phyloP scores from a whole-genome alignment of 805 yeast genomes.

The Teunomyces stri region DNA sequence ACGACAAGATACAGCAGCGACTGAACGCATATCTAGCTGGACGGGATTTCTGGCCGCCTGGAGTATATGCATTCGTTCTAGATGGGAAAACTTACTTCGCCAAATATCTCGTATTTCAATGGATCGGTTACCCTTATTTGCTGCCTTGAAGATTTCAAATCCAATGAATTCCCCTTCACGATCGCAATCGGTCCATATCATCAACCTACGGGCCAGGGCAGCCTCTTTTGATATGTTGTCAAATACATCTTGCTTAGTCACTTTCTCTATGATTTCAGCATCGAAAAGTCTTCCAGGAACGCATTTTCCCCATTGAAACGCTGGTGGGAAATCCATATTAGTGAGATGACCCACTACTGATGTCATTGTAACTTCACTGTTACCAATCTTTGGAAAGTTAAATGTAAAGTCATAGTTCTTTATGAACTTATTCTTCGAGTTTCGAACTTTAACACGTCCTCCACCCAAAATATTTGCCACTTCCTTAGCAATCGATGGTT shows the following conservation, averaged over 20 bases:
- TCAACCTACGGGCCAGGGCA: slow-evolving; percentile 54
- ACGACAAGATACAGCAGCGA: slow-evolving; percentile 82
- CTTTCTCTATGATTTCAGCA: slow-evolving; percentile 56
- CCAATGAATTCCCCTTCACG: slow-evolving; percentile 96
- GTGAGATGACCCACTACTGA: slow-evolving; percentile 86
- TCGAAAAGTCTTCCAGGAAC: slow-evolving; percentile 65
- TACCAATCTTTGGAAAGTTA: slow-evolving; percentile 60
- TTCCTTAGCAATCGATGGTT: slow-evolving; percentile 89
- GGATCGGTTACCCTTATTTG: slow-evolving; percentile 51
- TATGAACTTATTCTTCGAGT: slow-evolving; percentile 57
- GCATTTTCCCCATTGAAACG: slow-evolving; percentile 64
- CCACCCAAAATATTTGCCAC: slow-evolving; percentile 77
- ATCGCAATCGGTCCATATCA: slow-evolving; percentile 99
- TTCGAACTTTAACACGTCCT: slow-evolving; percentile 50
- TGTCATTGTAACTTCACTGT: slow-evolving; percentile 84
- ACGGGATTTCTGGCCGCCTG: slow-evolving; percentile 72
- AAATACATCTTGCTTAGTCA: slow-evolving; percentile 47
- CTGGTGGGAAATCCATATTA: slow-evolving; percentile 60
- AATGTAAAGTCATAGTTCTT: slow-evolving; percentile 77
- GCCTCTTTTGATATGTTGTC: slow-evolving; percentile 69
- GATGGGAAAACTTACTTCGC: slow-evolving; percentile 85
- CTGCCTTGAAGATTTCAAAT: slow-evolving; percentile 73
- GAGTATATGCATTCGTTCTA: slow-evolving; percentile 71
- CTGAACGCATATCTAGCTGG: slow-evolving; percentile 61
- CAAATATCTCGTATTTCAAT: slow-evolving; percentile 45